Evolutionary conservation across 345 rosid species (phyloP).

Genomic region (Ceriops zippeliana): DNA sequence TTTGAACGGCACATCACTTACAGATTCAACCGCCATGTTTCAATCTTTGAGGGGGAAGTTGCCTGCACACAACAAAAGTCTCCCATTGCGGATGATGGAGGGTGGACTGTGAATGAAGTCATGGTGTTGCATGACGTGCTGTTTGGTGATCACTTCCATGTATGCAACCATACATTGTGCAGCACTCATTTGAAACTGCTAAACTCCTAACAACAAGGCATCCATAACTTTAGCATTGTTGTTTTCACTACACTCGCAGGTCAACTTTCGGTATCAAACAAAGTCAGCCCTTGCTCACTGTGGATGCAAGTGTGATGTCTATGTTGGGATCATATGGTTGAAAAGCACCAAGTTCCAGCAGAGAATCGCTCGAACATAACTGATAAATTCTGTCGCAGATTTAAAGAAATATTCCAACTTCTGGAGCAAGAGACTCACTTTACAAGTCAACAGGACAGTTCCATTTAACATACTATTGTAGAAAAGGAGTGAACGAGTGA

Average conservation of each 20-base stretch:
- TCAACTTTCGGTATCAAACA: slow-evolving; percentile 51
- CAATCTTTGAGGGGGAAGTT: slow-evolving; percentile 83
- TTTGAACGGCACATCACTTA: slow-evolving; percentile 52
- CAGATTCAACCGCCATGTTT: slow-evolving; percentile 57
- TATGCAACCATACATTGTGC: slow-evolving; percentile 12
- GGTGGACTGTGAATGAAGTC: slow-evolving; percentile 68
- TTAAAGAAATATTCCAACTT: slow-evolving; percentile 55
- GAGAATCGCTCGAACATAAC: slow-evolving; percentile 55
- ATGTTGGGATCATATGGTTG: slow-evolving; percentile 56
- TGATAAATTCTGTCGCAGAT: slow-evolving; percentile 49
- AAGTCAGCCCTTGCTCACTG: slow-evolving; percentile 36
- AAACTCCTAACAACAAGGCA: too few relatives aligned
- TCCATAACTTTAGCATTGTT: neutral
- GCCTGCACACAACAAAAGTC: slow-evolving; percentile 58
- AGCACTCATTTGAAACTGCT: neutral
- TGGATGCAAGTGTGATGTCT: slow-evolving; percentile 59
- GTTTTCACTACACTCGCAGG: slow-evolving; percentile 32
- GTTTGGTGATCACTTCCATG: slow-evolving; percentile 60
- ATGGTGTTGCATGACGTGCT: slow-evolving; percentile 64
- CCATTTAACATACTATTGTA: neutral
- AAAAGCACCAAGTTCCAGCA: slow-evolving; percentile 68
- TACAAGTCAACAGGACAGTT: slow-evolving; percentile 11
- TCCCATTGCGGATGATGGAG: slow-evolving; percentile 38
- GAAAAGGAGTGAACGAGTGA: neutral
- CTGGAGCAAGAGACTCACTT: slow-evolving; percentile 50